Conservation (phyloP, 495 filamentous ascomycete species). For the Neurospora sp. region DNA sequence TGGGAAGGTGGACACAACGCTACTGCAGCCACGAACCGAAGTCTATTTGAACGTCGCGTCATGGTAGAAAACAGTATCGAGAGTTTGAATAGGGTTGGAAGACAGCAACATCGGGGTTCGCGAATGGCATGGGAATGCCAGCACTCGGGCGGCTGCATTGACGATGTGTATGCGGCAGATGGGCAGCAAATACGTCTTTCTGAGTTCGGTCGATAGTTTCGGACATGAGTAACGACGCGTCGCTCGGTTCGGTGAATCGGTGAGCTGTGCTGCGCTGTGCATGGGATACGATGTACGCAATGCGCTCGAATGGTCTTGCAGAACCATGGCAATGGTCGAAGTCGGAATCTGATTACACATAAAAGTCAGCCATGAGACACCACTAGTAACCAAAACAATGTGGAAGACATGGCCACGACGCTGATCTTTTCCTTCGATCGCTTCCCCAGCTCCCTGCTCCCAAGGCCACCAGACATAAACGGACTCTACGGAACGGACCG, state of each 20-base stretch:
- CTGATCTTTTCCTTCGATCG: not conserved
- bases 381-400: not conserved
- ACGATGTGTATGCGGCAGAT: fast-evolving
- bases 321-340: not conserved
- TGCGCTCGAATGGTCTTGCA: not conserved
- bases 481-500: not conserved
- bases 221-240: not conserved
- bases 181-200: not conserved
- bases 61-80: not conserved
- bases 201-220: not conserved
- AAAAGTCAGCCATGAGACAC: not conserved
- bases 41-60: not conserved
- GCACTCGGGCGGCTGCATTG: not conserved
- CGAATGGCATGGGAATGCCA: not conserved
- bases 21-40: not conserved
- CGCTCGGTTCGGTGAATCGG: not conserved
- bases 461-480: too few relatives aligned
- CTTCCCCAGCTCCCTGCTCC: not conserved
- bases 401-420: not conserved
- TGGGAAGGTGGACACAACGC: not conserved
- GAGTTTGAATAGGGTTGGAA: not conserved
- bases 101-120: not conserved
- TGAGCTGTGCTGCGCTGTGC: not conserved
- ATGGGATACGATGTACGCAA: not conserved
- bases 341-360: not conserved